phyloP scores from a whole-genome alignment of 306 rosid species.

The Erythrophleum fordii region DNA sequence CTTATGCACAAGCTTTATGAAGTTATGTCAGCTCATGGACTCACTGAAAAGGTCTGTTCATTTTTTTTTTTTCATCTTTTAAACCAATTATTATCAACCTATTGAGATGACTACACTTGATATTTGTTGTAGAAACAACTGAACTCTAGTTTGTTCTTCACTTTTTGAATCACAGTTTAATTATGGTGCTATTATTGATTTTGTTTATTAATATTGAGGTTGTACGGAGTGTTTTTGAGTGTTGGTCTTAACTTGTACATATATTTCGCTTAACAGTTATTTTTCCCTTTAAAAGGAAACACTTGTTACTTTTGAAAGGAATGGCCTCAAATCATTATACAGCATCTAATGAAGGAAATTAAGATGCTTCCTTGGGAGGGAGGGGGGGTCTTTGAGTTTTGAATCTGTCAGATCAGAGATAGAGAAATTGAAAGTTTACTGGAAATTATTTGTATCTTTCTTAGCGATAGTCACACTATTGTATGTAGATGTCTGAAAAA shows the following conservation, averaged over 20 bases:
- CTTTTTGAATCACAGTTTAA: not conserved
- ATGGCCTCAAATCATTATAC: not conserved
- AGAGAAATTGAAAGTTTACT: not conserved
- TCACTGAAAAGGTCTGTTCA: slow-evolving; percentile 17
- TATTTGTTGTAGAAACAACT: slow-evolving; percentile 3
- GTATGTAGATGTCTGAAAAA: not conserved
- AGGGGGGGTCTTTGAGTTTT: not conserved
- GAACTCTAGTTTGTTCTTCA: not conserved
- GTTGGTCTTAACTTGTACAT: not conserved
- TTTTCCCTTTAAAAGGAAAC: not conserved
- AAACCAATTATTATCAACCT: not conserved
- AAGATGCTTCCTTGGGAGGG: not conserved
- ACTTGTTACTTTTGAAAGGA: not conserved
- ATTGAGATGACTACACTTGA: slow-evolving; percentile 6
- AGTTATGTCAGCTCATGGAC: slow-evolving; percentile 33
- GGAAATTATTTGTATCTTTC: not conserved
- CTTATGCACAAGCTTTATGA: slow-evolving; percentile 46
- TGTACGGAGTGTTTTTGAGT: not conserved
- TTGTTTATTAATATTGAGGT: not conserved
- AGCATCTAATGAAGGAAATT: not conserved
- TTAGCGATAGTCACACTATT: not conserved
- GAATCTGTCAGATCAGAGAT: not conserved
- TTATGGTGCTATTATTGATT: not conserved
- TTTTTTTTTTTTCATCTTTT: not conserved
- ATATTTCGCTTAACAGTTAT: not conserved